phyloP scores from a whole-genome alignment of 2,329 filamentous ascomycete genomes.

The Chaetomium sp. region DNA sequence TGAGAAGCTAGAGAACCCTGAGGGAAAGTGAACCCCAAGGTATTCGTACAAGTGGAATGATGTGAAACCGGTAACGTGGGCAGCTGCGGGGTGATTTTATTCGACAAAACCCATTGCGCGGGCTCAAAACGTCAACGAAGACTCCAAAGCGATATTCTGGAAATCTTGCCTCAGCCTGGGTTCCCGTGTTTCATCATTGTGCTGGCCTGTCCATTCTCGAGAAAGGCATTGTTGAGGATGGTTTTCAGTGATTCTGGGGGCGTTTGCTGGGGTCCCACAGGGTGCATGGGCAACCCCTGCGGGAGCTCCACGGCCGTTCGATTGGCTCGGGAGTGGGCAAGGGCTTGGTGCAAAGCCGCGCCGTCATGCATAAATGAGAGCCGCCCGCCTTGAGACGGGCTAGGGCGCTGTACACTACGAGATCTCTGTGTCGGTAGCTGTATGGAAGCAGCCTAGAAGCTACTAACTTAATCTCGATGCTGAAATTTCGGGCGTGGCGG shows the following conservation, averaged over 20 bases:
- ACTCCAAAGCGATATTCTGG: neutral
- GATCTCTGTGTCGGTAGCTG: too few species aligned
- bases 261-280: slow-evolving; percentile 2
- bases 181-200: slow-evolving; percentile 20
- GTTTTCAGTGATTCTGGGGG: slow-evolving; percentile 1
- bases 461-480: too few species aligned
- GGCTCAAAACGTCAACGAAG: neutral
- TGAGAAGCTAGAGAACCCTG: too few species aligned
- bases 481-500: too few species aligned
- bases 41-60: too few species aligned
- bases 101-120: slow-evolving; percentile 1
- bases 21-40: too few species aligned
- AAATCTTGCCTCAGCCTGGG: slow-evolving; percentile 10
- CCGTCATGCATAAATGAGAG: slow-evolving; percentile 13
- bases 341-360: neutral
- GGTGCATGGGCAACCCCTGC: slow-evolving; percentile 1
- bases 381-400: neutral
- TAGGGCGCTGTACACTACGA: too few species aligned
- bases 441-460: too few species aligned
- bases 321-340: slow-evolving; percentile 12
- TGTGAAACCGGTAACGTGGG: neutral
- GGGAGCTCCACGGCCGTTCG: slow-evolving; percentile 16
- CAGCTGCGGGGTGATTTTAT: neutral
- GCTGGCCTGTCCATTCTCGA: slow-evolving; percentile 10
- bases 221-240: slow-evolving; percentile 21